A percentile compares a stretch with the other conserved stretches of the same genome.
These are phyloP conservation scores for Ophiostoma montium DNA, from an alignment of 2,329 filamentous ascomycete genomes.

Conservation along the genomic window DNA sequence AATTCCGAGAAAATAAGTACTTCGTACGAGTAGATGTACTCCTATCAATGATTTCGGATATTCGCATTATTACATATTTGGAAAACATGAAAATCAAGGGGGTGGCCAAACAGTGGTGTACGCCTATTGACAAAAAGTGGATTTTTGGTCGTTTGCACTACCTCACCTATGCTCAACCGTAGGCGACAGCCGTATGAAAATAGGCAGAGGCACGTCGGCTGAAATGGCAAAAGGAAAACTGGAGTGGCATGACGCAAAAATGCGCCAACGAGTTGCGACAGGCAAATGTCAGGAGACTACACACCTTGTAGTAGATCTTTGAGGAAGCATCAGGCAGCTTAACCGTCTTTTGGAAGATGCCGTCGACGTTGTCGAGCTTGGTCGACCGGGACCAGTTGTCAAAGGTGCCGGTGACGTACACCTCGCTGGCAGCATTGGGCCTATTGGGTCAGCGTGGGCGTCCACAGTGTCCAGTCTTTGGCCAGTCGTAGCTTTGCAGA, in stretches of 20 bases:
- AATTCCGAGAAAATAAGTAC: too few relatives aligned
- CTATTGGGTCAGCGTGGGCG: slow-evolving; percentile 29
- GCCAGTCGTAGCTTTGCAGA: background rate
- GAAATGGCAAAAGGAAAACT: background rate
- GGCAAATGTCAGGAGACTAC: background rate
- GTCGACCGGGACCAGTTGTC: slow-evolving; percentile 86
- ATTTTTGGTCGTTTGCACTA: too few relatives aligned
- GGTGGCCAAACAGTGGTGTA: too few relatives aligned
- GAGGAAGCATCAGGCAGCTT: slow-evolving; percentile 47
- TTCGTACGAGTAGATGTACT: too few relatives aligned
- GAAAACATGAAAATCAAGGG: too few relatives aligned
- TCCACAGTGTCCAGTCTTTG: background rate
- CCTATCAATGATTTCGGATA: too few relatives aligned
- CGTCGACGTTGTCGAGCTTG: slow-evolving; percentile 62
- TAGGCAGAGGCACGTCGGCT: background rate
- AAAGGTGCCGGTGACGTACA: slow-evolving; percentile 92
- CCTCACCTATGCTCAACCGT: too few relatives aligned
- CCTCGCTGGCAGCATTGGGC: slow-evolving; percentile 70
- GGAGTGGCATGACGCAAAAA: background rate
- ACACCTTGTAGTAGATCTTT: slow-evolving; percentile 92
- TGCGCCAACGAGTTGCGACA: background rate
- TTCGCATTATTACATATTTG: too few relatives aligned
- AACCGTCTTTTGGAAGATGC: slow-evolving; percentile 69
- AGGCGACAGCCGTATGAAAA: background rate
- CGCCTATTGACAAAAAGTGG: too few relatives aligned